Evolutionary conservation across 2,329 filamentous ascomycete species (phyloP), one percentile per base, ranked within the genome.

Genomic region (Aspergillus thermomutatus): DNA sequence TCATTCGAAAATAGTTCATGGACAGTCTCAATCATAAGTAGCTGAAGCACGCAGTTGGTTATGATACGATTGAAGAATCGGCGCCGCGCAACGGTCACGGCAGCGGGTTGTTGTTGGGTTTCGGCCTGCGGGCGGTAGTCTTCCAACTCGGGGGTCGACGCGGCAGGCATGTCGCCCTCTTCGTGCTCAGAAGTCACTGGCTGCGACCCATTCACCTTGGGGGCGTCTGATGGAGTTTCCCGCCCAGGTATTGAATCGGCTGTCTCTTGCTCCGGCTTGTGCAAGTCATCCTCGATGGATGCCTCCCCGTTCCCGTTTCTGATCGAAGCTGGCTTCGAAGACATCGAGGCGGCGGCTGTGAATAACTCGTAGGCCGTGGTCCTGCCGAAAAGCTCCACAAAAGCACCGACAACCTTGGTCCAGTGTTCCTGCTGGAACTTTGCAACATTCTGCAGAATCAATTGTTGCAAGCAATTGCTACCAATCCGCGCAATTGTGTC

Each of bases 21-120:
- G 45, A 99, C 95, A 0, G 95, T 99, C 75, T 99, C 95, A 66
- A 99, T 99, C 92, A 99, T 99, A 62, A 99, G 86, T 2, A 99
- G 84, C 74, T 99, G 95, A 8, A 99, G 81, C 3, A 99, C 95
- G 72, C 94, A 99, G 64, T 95, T 93, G 14, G 93, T 97, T 75
- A 99, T 99, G 74, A 99, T 99, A 65, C 93, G 90, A 77, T 99
- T 99, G 82, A 99, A 99, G 80, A 97, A 97, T 52, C 92, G 89
- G 37, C 94, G 86, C 26, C 94, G 89, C 0, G 94, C 92, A 2
- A 92, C 91, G 1, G 94, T 97, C 4, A 99, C 93, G 1, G 95
- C 90, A 5, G 96, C 84, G 0, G 93, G 91, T 58, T 95, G 91
- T 72, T 94, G 91, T 72, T 95, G 92, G 14, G 92, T 80, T 53